phyloP scores from a whole-genome alignment of 2,329 filamentous ascomycete genomes.

The Ascochyta lentis region DNA sequence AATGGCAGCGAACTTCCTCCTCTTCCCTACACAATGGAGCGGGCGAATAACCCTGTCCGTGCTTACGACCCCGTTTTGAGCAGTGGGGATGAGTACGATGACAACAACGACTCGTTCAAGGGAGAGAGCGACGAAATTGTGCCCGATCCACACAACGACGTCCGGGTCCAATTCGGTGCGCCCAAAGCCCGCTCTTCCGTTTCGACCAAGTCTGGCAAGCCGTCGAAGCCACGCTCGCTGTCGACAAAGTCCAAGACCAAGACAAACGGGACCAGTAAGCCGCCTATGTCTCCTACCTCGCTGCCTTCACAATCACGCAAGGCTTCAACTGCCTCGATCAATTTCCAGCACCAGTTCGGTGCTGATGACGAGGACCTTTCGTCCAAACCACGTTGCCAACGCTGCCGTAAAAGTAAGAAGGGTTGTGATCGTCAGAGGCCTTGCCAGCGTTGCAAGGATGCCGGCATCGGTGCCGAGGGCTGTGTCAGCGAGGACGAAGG shows the following conservation, averaged over 20 bases:
- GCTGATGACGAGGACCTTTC: conserved; percentile 88
- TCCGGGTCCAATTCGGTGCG: conserved; percentile 53
- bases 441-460: conserved; percentile 94
- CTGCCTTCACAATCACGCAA: conserved; percentile 75
- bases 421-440: conserved; percentile 96
- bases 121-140: conserved; percentile 59
- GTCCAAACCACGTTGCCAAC: conserved; percentile 94
- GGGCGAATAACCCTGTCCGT: conserved; percentile 42
- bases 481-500: conserved; percentile 98
- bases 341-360: conserved; percentile 66
- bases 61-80: conserved; percentile 59
- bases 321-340: conserved; percentile 73
- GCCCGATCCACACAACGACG: conserved; percentile 43
- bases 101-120: conserved; percentile 61
- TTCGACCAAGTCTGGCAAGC: conserved; percentile 51
- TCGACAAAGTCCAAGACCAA: conserved; percentile 61
- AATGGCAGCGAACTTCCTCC: conserved; percentile 58
- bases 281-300: conserved; percentile 64
- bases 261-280: conserved; percentile 47
- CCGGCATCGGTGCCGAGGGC: conserved; percentile 88
- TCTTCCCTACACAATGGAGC: conserved; percentile 37
- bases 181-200: conserved; percentile 47
- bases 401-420: conserved; percentile 99
- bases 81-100: conserved; percentile 67
- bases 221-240: conserved; percentile 48